Evolutionary conservation across 169 alveolate genomes (phyloP).

Genomic region (Eimeria praecox): DNA sequence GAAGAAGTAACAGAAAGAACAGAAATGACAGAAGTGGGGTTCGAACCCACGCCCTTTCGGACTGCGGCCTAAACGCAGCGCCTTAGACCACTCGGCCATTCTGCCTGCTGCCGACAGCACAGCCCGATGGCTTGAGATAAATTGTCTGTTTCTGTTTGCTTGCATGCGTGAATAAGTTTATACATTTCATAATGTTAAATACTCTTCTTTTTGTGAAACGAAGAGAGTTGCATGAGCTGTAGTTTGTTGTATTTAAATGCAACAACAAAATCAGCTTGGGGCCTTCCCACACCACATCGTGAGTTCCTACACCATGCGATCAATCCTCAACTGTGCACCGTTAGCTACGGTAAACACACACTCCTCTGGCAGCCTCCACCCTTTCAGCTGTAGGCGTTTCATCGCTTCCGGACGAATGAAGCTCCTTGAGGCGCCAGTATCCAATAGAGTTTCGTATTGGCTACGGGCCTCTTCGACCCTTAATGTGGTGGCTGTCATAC

Average conservation of each 20-base stretch:
- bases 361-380: not conserved
- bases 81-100: constrained; percentile 95
- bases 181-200: too few relatives aligned
- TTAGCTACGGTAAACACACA: not conserved
- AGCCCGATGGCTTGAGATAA: too few relatives aligned
- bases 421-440: not conserved
- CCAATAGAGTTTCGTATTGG: not conserved
- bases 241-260: too few relatives aligned
- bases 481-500: not conserved
- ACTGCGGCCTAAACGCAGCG: constrained; percentile 99
- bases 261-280: too few relatives aligned
- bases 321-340: not conserved
- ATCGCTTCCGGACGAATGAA: not conserved
- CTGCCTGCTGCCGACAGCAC: constrained; percentile 63
- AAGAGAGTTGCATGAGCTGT: too few relatives aligned
- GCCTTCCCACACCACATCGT: not conserved
- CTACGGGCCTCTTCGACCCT: constrained; percentile 1
- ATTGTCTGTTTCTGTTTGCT: too few relatives aligned
- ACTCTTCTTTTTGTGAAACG: too few relatives aligned
- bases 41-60: constrained; percentile 99
- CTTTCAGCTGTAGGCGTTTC: not conserved
- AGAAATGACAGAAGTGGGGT: constrained; percentile 98
- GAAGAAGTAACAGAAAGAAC: constrained; percentile 80
- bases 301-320: not conserved
- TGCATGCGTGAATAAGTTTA: too few relatives aligned